phyloP scores from a whole-genome alignment of 345 rosid genomes.

The Salix brachista region DNA sequence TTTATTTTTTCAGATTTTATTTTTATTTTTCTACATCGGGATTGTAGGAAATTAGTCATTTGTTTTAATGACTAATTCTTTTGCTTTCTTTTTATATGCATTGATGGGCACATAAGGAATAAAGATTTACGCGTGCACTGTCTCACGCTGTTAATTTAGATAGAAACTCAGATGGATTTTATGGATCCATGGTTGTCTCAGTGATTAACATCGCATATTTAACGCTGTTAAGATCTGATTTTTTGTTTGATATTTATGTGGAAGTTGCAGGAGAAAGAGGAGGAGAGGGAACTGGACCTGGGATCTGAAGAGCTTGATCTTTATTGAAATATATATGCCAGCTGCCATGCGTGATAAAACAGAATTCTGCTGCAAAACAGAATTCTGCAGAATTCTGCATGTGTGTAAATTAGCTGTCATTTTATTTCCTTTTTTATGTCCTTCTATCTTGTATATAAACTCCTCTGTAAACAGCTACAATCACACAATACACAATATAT shows the following conservation, averaged over 20 bases:
- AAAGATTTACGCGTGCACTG: neutral
- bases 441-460: too few species aligned
- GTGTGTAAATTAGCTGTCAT: too few species aligned
- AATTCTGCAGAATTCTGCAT: too few species aligned
- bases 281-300: slow-evolving; percentile 48
- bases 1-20: neutral
- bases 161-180: neutral
- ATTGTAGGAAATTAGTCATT: too few species aligned
- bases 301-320: slow-evolving; percentile 57
- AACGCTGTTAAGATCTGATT: neutral
- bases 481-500: too few species aligned
- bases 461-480: too few species aligned
- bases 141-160: neutral
- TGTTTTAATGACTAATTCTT: too few species aligned
- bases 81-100: neutral
- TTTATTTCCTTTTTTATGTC: too few species aligned
- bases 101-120: neutral
- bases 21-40: neutral
- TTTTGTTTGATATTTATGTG: neutral
- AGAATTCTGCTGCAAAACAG: too few species aligned
- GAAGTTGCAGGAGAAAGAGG: slow-evolving; percentile 55
- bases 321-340: too few species aligned
- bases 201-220: neutral
- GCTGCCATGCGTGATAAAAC: too few species aligned
- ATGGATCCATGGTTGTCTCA: neutral